These are phyloP conservation scores for Zygoascus bituminiphila DNA, from an alignment of 805 yeast genomes.

Conservation along the genomic window DNA sequence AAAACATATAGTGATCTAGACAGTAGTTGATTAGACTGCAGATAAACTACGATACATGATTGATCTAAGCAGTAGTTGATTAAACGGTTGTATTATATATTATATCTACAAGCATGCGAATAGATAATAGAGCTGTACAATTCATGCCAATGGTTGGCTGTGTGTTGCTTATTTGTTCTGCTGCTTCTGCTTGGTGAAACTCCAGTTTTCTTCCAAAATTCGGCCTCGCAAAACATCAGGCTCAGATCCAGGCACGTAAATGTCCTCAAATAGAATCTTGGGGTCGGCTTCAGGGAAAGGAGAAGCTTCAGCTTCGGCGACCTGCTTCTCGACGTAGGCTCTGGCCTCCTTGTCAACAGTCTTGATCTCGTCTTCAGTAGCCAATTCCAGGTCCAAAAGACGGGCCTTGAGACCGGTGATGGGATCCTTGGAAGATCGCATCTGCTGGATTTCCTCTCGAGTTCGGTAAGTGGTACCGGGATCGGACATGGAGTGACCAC, in stretches of 20 bases:
- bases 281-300: slow-evolving; percentile 94
- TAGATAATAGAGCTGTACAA: no score
- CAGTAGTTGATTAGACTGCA: no score
- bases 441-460: slow-evolving; percentile 98
- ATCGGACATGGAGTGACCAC: slow-evolving; percentile 99
- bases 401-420: slow-evolving; percentile 91
- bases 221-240: slow-evolving; percentile 92
- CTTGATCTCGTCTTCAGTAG: slow-evolving; percentile 92
- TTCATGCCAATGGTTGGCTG: no score
- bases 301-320: slow-evolving; percentile 84
- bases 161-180: no score
- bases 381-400: slow-evolving; percentile 71
- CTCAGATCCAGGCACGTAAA: slow-evolving; percentile 91
- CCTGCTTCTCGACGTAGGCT: slow-evolving; percentile 90
- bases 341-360: slow-evolving; percentile 93
- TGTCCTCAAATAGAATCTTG: slow-evolving; percentile 93
- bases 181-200: slow-evolving; percentile 36
- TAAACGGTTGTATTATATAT: no score
- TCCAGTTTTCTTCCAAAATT: slow-evolving; percentile 92
- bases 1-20: no score
- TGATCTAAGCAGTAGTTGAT: no score
- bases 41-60: no score
- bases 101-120: no score
- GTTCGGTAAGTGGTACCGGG: slow-evolving; percentile 99
- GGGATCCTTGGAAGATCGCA: slow-evolving; percentile 98